Percentiles rank a stretch among this genome's conserved stretches.
Evolutionary conservation across 1,139 yeast species (phyloP).

Genomic region (Suhomyces guaymorum): DNA sequence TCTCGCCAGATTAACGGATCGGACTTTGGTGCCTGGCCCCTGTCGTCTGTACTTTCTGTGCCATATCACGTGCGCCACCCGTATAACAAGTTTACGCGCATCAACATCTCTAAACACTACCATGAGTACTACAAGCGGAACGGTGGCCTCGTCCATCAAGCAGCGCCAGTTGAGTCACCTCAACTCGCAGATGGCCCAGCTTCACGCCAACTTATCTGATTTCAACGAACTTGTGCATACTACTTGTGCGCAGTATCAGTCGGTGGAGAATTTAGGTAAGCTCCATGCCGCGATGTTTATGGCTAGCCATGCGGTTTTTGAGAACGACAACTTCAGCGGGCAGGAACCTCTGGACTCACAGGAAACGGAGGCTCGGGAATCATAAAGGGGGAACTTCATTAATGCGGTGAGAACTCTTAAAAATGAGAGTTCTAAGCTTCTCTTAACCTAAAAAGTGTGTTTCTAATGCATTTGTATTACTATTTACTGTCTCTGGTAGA

Average conservation of each 20-base stretch:
- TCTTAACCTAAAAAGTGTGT: too few species aligned
- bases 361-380: too few species aligned
- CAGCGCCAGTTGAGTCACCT: conserved; percentile 60
- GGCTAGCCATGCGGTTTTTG: conserved; percentile 66
- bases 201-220: conserved; percentile 60
- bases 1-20: not conserved
- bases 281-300: conserved; percentile 63
- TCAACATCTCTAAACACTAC: conserved; percentile 1
- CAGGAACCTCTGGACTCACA: conserved; percentile 4
- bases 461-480: too few species aligned
- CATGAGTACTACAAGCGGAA: conserved; percentile 8
- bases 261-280: conserved; percentile 57
- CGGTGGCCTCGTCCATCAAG: conserved; percentile 25
- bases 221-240: conserved; percentile 55
- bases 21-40: not conserved
- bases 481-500: not conserved
- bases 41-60: too few species aligned
- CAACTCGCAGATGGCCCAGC: conserved; percentile 62
- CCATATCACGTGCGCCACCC: not conserved
- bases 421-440: too few species aligned
- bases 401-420: too few species aligned
- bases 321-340: conserved; percentile 37
- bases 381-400: too few species aligned
- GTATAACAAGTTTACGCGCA: not conserved
- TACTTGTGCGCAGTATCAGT: conserved; percentile 57